phyloP scores from a whole-genome alignment of 139 green algal genomes.

The Zygnema circumcarinatum region DNA sequence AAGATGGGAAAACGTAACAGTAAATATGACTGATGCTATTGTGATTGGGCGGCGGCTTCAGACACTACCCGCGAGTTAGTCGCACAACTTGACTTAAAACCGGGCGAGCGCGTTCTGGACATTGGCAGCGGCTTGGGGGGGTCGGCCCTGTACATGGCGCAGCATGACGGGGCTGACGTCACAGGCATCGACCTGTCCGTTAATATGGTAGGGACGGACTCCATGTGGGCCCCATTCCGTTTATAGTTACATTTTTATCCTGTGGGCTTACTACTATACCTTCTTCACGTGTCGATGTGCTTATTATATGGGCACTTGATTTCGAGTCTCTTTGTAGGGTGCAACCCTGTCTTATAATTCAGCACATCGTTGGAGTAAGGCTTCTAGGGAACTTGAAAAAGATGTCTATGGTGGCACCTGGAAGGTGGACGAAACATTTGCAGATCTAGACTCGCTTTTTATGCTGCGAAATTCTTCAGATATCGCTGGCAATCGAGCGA shows the following conservation, averaged over 20 bases:
- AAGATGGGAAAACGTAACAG: no score
- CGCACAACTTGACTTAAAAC: conserved; percentile 68
- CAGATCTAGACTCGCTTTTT: conserved; percentile 15
- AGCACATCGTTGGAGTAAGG: no score
- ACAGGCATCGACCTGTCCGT: conserved; percentile 84
- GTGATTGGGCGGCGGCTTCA: no score
- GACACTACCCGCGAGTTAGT: conserved; percentile 68
- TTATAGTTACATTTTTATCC: no score
- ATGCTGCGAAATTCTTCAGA: conserved; percentile 38
- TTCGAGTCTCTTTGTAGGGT: no score
- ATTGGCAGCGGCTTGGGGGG: conserved; percentile 79
- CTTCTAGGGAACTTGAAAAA: no score
- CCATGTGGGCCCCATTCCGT: background rate
- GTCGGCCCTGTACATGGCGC: conserved; percentile 73
- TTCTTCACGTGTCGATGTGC: no score
- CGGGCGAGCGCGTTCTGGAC: conserved; percentile 75
- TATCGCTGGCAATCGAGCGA: conserved; percentile 39
- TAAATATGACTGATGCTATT: no score
- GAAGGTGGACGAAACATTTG: background rate
- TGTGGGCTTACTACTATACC: no score
- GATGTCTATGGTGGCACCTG: background rate
- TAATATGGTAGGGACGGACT: conserved; percentile 80
- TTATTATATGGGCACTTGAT: no score
- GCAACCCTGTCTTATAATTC: no score
- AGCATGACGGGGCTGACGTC: conserved; percentile 72